Conservation (phyloP, 345 rosid species). For the Camelina neglecta region DNA sequence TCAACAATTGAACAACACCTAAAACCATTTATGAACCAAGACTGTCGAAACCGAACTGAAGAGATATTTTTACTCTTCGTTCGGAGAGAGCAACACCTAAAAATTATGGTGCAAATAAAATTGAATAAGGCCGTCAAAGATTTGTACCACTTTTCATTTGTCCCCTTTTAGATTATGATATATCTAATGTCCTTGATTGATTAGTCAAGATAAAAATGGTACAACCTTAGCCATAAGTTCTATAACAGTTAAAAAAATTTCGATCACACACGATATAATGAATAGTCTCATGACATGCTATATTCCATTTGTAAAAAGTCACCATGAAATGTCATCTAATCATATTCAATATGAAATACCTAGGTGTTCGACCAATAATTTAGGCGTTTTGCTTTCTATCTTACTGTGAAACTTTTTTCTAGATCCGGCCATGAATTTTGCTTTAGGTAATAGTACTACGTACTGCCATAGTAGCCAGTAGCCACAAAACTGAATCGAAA, state of each 20-base stretch:
- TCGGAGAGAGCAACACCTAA: not conserved
- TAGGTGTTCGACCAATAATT: not conserved
- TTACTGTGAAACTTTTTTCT: not conserved
- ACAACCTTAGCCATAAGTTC: not conserved
- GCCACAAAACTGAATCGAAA: slow-evolving; percentile 15
- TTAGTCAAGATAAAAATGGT: not conserved
- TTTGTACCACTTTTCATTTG: not conserved
- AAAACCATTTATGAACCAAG: not conserved
- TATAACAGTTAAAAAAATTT: too few relatives aligned
- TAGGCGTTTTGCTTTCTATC: not conserved
- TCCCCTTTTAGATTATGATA: not conserved
- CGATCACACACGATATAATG: not conserved
- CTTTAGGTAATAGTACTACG: not conserved
- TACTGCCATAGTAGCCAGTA: not conserved
- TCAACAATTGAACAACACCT: not conserved
- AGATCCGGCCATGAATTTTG: not conserved
- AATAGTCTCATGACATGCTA: not conserved
- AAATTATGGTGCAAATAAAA: not conserved
- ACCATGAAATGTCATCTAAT: not conserved
- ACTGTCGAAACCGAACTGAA: not conserved
- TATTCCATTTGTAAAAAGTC: not conserved
- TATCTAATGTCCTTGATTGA: not conserved
- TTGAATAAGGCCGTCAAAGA: not conserved
- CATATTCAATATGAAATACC: not conserved
- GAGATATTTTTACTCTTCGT: not conserved